phyloP scores from a whole-genome alignment of 2,329 filamentous ascomycete genomes.

The Arthroderma sp. region DNA sequence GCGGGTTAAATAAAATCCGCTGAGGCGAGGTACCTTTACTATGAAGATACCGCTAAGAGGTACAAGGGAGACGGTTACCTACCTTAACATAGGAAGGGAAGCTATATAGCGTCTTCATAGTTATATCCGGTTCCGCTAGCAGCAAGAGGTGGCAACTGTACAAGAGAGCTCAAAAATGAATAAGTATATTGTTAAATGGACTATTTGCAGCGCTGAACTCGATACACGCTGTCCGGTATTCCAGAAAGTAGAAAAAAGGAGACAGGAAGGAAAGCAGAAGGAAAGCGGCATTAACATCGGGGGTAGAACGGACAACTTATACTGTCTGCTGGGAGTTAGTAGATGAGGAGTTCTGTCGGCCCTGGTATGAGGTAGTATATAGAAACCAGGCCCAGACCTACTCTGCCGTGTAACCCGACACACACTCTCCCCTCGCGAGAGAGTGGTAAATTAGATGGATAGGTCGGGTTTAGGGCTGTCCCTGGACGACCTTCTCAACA shows the following conservation, averaged over 20 bases:
- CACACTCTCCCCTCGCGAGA: neutral
- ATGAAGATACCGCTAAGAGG: neutral
- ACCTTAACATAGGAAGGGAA: neutral
- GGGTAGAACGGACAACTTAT: neutral
- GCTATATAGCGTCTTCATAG: neutral
- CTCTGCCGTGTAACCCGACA: constrained; percentile 3
- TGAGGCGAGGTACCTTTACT: neutral
- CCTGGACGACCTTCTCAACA: neutral
- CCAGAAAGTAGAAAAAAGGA: neutral
- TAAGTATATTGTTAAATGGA: neutral
- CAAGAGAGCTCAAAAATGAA: neutral
- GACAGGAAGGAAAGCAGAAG: neutral
- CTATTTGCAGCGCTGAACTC: neutral
- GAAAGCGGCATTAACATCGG: neutral
- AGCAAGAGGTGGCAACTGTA: neutral
- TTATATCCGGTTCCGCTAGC: neutral
- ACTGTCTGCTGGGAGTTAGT: neutral
- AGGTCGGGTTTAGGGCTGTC: neutral
- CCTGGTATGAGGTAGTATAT: neutral
- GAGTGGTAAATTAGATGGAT: neutral
- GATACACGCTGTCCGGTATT: neutral
- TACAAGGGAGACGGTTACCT: neutral
- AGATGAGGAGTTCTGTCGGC: neutral
- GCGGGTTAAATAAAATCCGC: constrained; percentile 1
- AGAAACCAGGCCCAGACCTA: neutral